These are phyloP conservation scores for Alectoria sarmentosa DNA, from an alignment of 495 filamentous ascomycete species.

Conservation along the genomic window DNA sequence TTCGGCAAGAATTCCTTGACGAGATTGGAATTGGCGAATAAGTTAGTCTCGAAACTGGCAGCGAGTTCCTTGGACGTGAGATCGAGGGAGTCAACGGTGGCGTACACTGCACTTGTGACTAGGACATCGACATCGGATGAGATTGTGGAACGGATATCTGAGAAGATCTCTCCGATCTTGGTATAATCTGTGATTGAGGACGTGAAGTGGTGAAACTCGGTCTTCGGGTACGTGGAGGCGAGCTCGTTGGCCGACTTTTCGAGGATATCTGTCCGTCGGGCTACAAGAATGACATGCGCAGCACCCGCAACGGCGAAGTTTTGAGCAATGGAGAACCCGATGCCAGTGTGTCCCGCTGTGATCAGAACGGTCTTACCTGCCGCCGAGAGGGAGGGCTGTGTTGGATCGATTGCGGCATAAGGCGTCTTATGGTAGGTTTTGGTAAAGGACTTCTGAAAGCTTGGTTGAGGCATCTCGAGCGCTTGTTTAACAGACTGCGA, in stretches of 20 bases:
- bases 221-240: neutral
- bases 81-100: neutral
- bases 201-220: neutral
- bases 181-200: neutral
- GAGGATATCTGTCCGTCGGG: neutral
- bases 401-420: neutral
- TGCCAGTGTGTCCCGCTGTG: neutral
- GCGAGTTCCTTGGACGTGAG: neutral
- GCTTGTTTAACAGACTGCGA: neutral
- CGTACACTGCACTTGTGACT: neutral
- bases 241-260: neutral
- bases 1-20: neutral
- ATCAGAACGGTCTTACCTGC: neutral
- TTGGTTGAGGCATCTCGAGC: neutral
- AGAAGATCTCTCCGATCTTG: neutral
- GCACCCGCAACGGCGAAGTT: neutral
- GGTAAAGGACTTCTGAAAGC: neutral
- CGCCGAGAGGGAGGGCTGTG: neutral
- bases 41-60: neutral
- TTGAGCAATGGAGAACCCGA: neutral
- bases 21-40: neutral
- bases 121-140: neutral
- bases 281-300: neutral
- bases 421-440: neutral
- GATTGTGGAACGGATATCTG: neutral